phyloP scores from a whole-genome alignment of 257 asterid genomes.

The Prunella vulgaris region DNA sequence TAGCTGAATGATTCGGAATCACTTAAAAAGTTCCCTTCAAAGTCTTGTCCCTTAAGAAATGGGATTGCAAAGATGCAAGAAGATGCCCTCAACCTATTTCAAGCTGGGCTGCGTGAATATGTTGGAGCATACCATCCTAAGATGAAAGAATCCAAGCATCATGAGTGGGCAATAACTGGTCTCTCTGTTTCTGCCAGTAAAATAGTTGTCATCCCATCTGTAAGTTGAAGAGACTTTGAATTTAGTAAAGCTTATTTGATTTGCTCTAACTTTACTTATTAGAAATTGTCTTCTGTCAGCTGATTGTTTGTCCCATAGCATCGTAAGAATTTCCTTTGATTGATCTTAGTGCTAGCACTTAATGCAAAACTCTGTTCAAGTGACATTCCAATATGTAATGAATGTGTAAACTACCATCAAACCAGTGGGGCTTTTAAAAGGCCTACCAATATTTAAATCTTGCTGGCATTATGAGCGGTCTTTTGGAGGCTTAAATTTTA shows the following conservation, averaged over 20 bases:
- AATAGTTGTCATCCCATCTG: conserved; percentile 68
- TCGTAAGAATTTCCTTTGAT: conserved; percentile 5
- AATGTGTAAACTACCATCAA: conserved; percentile 3
- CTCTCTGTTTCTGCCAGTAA: conserved; percentile 89
- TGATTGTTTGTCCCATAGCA: neutral
- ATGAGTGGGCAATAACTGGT: conserved; percentile 84
- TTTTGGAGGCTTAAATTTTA: neutral
- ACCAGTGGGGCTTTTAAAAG: neutral
- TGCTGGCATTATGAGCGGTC: neutral
- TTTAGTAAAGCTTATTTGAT: neutral
- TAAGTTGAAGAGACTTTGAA: conserved; percentile 35
- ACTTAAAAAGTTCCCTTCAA: conserved; percentile 75
- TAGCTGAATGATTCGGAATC: conserved; percentile 68
- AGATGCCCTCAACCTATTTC: conserved; percentile 76
- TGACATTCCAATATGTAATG: neutral
- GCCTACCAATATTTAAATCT: neutral
- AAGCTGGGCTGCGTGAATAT: conserved; percentile 81
- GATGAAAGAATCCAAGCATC: conserved; percentile 38
- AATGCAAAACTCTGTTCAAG: conserved; percentile 15
- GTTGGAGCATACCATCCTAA: conserved; percentile 42
- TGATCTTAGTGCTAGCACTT: neutral
- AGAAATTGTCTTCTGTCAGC: neutral
- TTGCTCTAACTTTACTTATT: neutral
- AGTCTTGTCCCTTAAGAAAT: conserved; percentile 81
- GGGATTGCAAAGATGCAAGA: conserved; percentile 84